phyloP scores from a whole-genome alignment of 1,139 yeast genomes.

The Groenewaldozyma sp. region DNA sequence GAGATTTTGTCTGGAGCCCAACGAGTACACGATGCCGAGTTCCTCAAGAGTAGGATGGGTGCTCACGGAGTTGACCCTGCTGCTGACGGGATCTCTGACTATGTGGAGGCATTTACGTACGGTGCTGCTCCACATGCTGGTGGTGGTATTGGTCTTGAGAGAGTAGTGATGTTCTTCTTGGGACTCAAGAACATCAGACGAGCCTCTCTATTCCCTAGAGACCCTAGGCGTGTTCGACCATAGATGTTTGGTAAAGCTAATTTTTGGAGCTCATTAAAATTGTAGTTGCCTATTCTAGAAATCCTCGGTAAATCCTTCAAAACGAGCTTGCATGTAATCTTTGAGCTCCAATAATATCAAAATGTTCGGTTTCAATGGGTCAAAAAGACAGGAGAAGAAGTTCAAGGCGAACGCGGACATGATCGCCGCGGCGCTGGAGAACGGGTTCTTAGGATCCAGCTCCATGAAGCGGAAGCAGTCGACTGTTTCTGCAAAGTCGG shows the following conservation, averaged over 20 bases:
- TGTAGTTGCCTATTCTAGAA: no score
- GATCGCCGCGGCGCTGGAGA: neutral
- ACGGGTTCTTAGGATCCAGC: neutral
- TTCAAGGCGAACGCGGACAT: no score
- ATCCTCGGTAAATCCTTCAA: no score
- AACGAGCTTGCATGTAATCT: no score
- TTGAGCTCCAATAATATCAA: no score
- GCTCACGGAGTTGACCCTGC: conserved; percentile 76
- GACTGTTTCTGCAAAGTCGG: neutral
- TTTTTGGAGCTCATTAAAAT: no score
- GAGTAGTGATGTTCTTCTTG: conserved; percentile 96
- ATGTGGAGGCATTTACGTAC: conserved; percentile 82
- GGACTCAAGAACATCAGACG: conserved; percentile 96
- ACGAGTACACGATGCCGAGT: conserved; percentile 90
- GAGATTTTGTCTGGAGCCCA: conserved; percentile 98
- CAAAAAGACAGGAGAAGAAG: no score
- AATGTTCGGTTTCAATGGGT: no score
- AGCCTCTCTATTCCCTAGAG: conserved; percentile 98
- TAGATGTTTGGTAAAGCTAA: conserved; percentile 16
- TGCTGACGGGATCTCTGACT: conserved; percentile 77
- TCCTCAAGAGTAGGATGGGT: conserved; percentile 71
- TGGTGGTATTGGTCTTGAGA: conserved; percentile 98
- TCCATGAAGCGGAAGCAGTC: neutral
- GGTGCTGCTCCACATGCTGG: conserved; percentile 99
- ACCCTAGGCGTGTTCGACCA: conserved; percentile 89